A percentile compares a stretch with the other conserved stretches of the same genome.
These are phyloP conservation scores for Solanum acaule DNA, from an alignment of 257 asterid species.

Conservation along the genomic window DNA sequence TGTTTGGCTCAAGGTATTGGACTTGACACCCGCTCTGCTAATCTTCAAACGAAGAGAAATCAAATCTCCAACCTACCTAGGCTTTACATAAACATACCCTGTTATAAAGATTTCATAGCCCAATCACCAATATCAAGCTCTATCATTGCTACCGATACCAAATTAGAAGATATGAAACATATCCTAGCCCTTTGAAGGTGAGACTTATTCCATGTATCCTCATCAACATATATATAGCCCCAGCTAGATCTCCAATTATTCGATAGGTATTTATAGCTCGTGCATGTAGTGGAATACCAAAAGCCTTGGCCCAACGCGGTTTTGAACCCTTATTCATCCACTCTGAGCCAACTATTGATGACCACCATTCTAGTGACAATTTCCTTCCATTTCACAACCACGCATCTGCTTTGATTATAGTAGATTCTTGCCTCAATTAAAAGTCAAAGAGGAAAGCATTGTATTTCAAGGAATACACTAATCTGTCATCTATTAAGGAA, in stretches of 20 bases:
- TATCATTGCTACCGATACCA: neutral
- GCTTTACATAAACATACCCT: neutral
- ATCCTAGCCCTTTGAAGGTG: too few species aligned
- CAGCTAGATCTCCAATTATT: neutral
- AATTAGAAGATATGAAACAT: too few species aligned
- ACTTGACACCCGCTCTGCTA: too few species aligned
- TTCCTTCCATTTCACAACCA: neutral
- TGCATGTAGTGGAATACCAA: neutral
- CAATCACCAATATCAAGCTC: neutral
- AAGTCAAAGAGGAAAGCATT: neutral
- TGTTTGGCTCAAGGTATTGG: too few species aligned
- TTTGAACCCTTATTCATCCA: neutral
- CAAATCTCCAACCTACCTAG: neutral
- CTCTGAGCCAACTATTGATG: neutral
- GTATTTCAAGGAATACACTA: neutral
- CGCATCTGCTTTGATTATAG: neutral
- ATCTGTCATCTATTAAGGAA: neutral
- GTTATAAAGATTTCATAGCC: neutral
- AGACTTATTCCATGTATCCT: too few species aligned
- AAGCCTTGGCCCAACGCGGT: neutral
- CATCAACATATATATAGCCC: neutral
- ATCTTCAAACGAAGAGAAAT: too few species aligned
- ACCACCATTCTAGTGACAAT: neutral
- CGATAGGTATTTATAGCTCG: neutral
- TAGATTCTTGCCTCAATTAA: neutral